Base-by-base conservation (phyloP, 176 grass and related monocot species). In the Carex parvula region DNA sequence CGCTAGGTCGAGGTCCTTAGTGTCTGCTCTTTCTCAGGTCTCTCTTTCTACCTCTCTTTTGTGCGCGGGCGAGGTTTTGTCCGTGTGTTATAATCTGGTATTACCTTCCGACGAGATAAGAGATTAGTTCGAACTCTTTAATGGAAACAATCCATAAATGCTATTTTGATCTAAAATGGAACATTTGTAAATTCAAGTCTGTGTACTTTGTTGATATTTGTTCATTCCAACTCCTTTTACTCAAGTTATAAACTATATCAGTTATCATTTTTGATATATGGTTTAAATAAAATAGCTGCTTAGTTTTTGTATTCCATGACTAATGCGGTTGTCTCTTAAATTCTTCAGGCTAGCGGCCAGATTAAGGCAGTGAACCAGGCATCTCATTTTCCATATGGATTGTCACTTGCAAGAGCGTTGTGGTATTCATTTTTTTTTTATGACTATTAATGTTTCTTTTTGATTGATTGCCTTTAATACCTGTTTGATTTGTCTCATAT, bases 331-430 rank as follows among this genome's bases (percentile, higher is more conserved):
- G 6, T 16, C 29, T 73, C 8, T 63, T 85, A 16, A 66, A 53
- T 58, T 88, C 52, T 14, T 48, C 85, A 98, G 95, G 89, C 57
- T 84, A 81, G 89, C 9, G 3, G 14, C 8, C 64, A 87, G 33
- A 73, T 84, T 35, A 83, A 89, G 62, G 29, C 68, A 12, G 86
- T 77, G 10, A 69, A 78, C 53, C 64, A 83, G 6, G 22, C 89
- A 20, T 84, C 89, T 72, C 83, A 85, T 66, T 86, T 92, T 39
- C 56, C 86, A 9, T 86, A 89, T 32, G 90, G 89, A 88, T 86
- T 94, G 58, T 53, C 89, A 0, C 86, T 91, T 79, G 88, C 93
- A 77, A 92, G 96, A 81, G 83, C 91, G 46, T 94, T 98, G 88
- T 93, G 96, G 93, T 98, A 86, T 39, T 32, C 62, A 18, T 3